phyloP scores from a whole-genome alignment of 441 rosid genomes.

The Gossypium gossypioides region DNA sequence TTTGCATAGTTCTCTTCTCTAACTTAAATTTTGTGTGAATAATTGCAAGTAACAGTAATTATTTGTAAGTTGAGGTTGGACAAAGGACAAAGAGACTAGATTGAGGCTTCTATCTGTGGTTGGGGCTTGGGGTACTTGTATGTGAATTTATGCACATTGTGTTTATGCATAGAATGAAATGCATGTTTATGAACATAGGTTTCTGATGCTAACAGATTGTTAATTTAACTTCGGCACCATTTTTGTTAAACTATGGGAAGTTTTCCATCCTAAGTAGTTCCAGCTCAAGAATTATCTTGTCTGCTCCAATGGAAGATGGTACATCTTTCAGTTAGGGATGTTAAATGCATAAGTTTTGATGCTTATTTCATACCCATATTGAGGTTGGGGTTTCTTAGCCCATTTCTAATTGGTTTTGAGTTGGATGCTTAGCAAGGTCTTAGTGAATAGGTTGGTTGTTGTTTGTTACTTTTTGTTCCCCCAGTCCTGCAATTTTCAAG shows the following conservation, averaged over 20 bases:
- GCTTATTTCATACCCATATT: not conserved
- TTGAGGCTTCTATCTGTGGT: not conserved
- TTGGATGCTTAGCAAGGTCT: not conserved
- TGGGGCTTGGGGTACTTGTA: not conserved
- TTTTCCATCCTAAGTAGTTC: not conserved
- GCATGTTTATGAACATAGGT: not conserved
- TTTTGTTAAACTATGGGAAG: not conserved
- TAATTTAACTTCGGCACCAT: not conserved
- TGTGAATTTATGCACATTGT: not conserved
- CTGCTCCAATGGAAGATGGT: not conserved
- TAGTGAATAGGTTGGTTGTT: not conserved
- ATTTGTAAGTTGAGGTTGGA: not conserved
- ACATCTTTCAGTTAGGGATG: not conserved
- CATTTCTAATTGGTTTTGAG: not conserved
- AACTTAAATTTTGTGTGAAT: not conserved
- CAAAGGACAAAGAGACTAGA: not conserved
- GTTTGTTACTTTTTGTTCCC: not conserved
- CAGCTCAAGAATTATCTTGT: not conserved
- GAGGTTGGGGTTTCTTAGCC: not conserved
- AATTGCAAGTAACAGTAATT: not conserved
- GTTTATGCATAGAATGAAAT: not conserved
- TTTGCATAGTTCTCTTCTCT: not conserved
- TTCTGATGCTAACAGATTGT: not conserved
- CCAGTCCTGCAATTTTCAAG: not conserved
- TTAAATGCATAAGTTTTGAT: slow-evolving; percentile 1